Evolutionary conservation across 306 rosid species (phyloP), one percentile per base, ranked within the genome.

Genomic region (Psophocarpus tetragonolobus): DNA sequence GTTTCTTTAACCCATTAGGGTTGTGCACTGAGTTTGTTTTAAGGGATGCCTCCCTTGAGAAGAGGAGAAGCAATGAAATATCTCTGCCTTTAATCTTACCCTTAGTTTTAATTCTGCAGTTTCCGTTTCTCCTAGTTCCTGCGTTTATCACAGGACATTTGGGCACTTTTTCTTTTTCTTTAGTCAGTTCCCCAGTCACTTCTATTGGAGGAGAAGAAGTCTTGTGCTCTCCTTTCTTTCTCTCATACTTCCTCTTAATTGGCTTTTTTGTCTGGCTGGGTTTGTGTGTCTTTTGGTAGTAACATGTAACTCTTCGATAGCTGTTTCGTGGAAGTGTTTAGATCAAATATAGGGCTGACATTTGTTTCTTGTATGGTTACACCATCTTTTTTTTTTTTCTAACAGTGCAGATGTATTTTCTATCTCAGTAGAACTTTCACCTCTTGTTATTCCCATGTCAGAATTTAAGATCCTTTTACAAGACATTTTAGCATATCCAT

Each of bases 191-290:
- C 45, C 63, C 70, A 13, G 58, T 73, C 77, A 73, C 77, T 70
- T 83, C 80, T 36, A 77, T 32, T 41, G 79, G 58, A 24, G 87
- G 47, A 69, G 86, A 71, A 39, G 82, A 26, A 27, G 75, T 63
- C 15, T 72, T 87, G 71, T 75, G 68, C 38, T 61, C 42, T 78
- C 39, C 79, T 63, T 81, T 90, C 86, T 41, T 89, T 80, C 89
- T 84, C 33, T 88, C 88, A 57, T 90, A 90, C 86, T 80, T 87
- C 58, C 91, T 85, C 86, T 84, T 81, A 48, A 20, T 57, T 64
- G 57, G 41, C 53, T 82, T 72, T 71, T 66, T 67, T 71, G n/a
- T n/a, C n/a, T n/a, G n/a, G n/a, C n/a, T n/a, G n/a, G n/a, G n/a
- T n/a, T n/a, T n/a, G n/a, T n/a, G n/a, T n/a, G n/a, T n/a, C n/a